These are phyloP conservation scores for Odontarrhena argentea DNA, from an alignment of 345 rosid genomes.

Conservation along the genomic window DNA sequence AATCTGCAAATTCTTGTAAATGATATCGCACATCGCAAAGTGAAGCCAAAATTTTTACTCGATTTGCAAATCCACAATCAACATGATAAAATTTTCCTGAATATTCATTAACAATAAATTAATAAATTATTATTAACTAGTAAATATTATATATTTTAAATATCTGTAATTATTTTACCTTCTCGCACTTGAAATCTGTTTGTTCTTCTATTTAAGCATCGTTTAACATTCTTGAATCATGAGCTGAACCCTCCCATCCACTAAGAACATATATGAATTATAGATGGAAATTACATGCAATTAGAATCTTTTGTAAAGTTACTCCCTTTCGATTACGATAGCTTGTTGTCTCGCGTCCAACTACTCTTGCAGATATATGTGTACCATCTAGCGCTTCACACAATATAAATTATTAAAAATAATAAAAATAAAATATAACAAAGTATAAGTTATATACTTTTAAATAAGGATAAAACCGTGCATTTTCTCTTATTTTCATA, in stretches of 20 bases:
- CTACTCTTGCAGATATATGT: background rate
- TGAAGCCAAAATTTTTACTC: background rate
- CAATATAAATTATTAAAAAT: background rate
- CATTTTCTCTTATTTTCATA: background rate
- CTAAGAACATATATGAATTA: background rate
- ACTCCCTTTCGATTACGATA: background rate
- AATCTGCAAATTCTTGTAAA: background rate
- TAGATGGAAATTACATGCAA: background rate
- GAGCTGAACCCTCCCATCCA: background rate
- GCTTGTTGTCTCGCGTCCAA: background rate
- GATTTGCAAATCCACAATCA: constrained; percentile 8
- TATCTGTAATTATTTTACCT: background rate
- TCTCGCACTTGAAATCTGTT: background rate
- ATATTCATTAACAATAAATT: background rate
- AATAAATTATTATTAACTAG: background rate
- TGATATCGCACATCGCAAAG: background rate
- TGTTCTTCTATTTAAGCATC: background rate
- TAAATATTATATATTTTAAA: background rate
- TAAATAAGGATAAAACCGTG: background rate
- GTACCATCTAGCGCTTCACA: background rate
- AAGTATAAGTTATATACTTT: background rate
- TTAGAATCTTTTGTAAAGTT: background rate
- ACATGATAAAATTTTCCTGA: background rate
- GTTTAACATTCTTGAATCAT: background rate
- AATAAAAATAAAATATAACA: background rate